These are phyloP conservation scores for Carex pumila DNA, from an alignment of 176 grass and related monocot species.

Conservation along the genomic window DNA sequence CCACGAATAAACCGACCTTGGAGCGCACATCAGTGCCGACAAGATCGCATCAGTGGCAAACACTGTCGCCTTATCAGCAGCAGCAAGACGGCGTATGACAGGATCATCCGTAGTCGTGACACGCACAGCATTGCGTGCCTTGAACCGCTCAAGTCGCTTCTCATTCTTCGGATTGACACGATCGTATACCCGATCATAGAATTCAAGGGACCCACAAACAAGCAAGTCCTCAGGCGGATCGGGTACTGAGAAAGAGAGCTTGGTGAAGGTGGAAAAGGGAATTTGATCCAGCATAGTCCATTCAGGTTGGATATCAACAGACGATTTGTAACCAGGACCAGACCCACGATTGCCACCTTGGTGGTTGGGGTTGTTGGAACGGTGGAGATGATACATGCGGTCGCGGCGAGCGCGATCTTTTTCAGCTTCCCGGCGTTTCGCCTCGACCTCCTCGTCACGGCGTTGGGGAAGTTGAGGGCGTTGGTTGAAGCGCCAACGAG, in stretches of 20 bases:
- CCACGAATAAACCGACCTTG: conserved; percentile 61
- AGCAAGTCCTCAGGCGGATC: conserved; percentile 77
- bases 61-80: conserved; percentile 64
- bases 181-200: conserved; percentile 57
- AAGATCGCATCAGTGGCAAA: conserved; percentile 81
- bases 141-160: conserved; percentile 70
- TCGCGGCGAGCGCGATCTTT: conserved; percentile 73
- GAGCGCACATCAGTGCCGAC: conserved; percentile 65
- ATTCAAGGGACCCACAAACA: conserved; percentile 58
- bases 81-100: conserved; percentile 69
- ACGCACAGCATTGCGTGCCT: conserved; percentile 62
- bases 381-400: conserved; percentile 44
- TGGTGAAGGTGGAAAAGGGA: conserved; percentile 81
- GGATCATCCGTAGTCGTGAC: conserved; percentile 85
- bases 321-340: conserved; percentile 36
- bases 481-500: conserved; percentile 67
- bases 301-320: conserved; percentile 83
- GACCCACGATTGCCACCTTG: conserved; percentile 20
- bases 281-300: conserved; percentile 88
- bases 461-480: conserved; percentile 69
- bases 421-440: conserved; percentile 60
- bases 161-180: conserved; percentile 73
- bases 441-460: conserved; percentile 84
- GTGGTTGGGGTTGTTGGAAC: conserved; percentile 27
- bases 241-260: conserved; percentile 72